Evolutionary conservation across 306 rosid genomes (phyloP), one percentile per base, ranked within the genome.

Genomic region (Geum urbanum): DNA sequence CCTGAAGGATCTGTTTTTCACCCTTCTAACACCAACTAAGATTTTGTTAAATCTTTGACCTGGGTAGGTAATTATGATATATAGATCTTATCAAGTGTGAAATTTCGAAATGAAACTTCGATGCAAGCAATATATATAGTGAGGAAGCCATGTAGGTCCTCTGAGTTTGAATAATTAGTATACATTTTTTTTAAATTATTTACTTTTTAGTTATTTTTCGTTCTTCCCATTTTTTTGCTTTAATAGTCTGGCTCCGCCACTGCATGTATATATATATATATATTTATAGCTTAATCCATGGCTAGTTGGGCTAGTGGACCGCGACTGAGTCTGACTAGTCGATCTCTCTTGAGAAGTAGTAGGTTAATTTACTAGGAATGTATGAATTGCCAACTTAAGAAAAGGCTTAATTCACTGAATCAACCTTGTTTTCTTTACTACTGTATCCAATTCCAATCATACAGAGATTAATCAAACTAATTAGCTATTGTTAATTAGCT

Each of bases 1-100:
- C 11, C 4, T 7, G 27, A 7, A 8, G 1, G 61, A 56, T 24
- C 16, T 11, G 40, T 22, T 12, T 57, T 24, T 57, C 2, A 41
- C 5, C 13, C 2, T 2, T 13, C 39, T 55, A 14, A 9, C 39
- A 50, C 50, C 49, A 57, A 57, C 41, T 57, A 68, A 52, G 22
- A 68, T 68, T 40, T 52, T 43, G 5, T 52, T 68, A 52, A 39
- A 52, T 68, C 62, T 68, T 68, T 52, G 72, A 68, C 63, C 27
- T 52, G 16, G 48, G 59, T 9, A 32, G 37, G 35, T 41, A 32
- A 18, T 10, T 57, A 2, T 1, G 14, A 27, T 57, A 1, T n/a
- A n/a, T n/a, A n/a, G n/a, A n/a, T n/a, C n/a, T n/a, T n/a, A n/a
- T n/a, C n/a, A n/a, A n/a, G n/a, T n/a, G n/a, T n/a, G n/a, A n/a